Conservation (phyloP, 1,284 basidiomycete species). For the Tilletiopsis washingtonensis region DNA sequence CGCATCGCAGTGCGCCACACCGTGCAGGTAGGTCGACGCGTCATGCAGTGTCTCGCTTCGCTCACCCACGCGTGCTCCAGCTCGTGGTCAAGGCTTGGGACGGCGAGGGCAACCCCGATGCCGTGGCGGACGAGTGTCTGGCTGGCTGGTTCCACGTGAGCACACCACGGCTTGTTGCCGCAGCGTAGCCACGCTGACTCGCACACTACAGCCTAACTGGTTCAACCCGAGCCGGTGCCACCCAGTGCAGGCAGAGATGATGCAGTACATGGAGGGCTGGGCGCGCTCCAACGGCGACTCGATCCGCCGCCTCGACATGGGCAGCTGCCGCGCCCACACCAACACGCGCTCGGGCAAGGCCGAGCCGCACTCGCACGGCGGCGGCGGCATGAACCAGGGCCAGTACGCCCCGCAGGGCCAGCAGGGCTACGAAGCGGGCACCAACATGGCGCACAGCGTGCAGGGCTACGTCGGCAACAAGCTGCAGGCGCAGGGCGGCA, state of each 20-base stretch:
- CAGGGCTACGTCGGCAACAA: constrained; percentile 12
- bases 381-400: constrained; percentile 19
- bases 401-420: constrained; percentile 11
- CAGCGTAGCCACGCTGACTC: no score
- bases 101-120: constrained; percentile 18
- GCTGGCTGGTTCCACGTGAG: constrained; percentile 39
- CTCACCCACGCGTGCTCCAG: constrained; percentile 58
- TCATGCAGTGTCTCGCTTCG: constrained; percentile 50
- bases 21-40: not conserved
- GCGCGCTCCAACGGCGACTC: constrained; percentile 22
- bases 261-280: constrained; percentile 36
- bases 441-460: constrained; percentile 19
- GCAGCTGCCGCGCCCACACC: constrained; percentile 29
- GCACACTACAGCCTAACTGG: no score
- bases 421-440: constrained; percentile 12
- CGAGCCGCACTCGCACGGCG: constrained; percentile 30
- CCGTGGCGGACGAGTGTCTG: constrained; percentile 32
- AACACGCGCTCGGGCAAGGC: constrained; percentile 38
- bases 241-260: constrained; percentile 36
- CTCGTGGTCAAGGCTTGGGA: constrained; percentile 74
- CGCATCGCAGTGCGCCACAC: constrained; percentile 22
- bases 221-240: constrained; percentile 15
- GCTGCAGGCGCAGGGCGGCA: not conserved
- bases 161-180: no score
- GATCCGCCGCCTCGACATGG: constrained; percentile 23